A percentile compares a stretch with the other conserved stretches of the same genome.
Conservation (phyloP, 2,329 filamentous ascomycete genomes). For the Stagonosporopsis chrysanthemi region DNA sequence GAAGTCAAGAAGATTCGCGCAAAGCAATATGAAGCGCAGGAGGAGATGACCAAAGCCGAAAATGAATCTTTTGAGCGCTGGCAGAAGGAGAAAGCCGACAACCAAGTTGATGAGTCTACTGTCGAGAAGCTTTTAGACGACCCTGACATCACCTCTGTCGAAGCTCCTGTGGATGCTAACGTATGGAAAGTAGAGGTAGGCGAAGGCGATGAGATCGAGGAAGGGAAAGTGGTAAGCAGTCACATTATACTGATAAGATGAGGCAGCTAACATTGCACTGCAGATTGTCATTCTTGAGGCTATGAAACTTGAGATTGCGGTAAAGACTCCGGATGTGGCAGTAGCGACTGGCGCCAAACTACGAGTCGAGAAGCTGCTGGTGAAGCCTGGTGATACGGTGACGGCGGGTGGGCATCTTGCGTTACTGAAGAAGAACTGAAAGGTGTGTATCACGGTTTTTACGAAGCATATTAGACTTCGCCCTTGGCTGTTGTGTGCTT, state of each 20-base stretch:
- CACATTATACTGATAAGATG: not conserved
- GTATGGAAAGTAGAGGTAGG: slow-evolving; percentile 55
- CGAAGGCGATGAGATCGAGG: slow-evolving; percentile 47
- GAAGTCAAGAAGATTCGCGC: slow-evolving; percentile 58
- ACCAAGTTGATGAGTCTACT: slow-evolving; percentile 56
- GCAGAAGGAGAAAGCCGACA: slow-evolving; percentile 54
- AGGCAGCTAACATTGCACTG: slow-evolving; percentile 4
- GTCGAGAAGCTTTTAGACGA: slow-evolving; percentile 59
- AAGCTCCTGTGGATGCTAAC: slow-evolving; percentile 56
- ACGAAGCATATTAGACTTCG: not conserved
- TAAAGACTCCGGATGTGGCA: slow-evolving; percentile 46
- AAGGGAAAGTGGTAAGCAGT: slow-evolving; percentile 41
- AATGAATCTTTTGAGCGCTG: slow-evolving; percentile 54
- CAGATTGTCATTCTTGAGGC: slow-evolving; percentile 55
- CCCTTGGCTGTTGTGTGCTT: too few relatives aligned
- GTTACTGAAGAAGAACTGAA: slow-evolving; percentile 25
- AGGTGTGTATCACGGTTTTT: not conserved
- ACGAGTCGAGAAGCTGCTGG: slow-evolving; percentile 52
- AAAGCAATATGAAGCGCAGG: slow-evolving; percentile 58
- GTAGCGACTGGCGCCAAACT: slow-evolving; percentile 24
- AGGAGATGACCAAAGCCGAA: slow-evolving; percentile 57
- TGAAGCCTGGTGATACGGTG: slow-evolving; percentile 53
- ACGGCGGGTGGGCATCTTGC: slow-evolving; percentile 47
- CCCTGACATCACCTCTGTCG: slow-evolving; percentile 47
- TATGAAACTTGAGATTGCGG: slow-evolving; percentile 58